Base-by-base conservation (phyloP, 495 filamentous ascomycete species). In the Penicillium steckii region DNA sequence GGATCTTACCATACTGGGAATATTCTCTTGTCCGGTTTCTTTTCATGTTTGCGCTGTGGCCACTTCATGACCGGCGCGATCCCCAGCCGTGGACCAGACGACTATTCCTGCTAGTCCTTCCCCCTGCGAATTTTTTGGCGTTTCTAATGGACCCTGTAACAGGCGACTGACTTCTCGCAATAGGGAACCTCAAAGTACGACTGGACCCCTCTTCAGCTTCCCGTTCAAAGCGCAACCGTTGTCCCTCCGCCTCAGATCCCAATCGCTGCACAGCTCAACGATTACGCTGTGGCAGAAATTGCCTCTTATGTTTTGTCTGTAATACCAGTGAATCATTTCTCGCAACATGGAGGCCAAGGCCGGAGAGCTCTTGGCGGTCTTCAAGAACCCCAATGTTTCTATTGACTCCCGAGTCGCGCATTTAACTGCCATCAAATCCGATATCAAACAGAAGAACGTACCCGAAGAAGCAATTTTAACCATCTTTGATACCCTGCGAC, bases 381-480 rank as follows among this genome's bases (percentile, higher is more conserved):
- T 93, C 50, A 86, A 85, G 61, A 87, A 84, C 66, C 62, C 65
- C 40, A 87, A 89, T 53, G 74, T 79, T 24, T 76, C 85, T 6
- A 73, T 86, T 59, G 90, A 95, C 50, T 71, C 78, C 32, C 91
- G 91, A 65, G 77, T 90, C 50, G 71, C 82, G 43, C 81, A 82
- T 29, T 74, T 95, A 44, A 89, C 83, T 44, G 76, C 74, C 56
- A 69, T 92, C 67, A 95, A 95, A 67, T 88, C 87, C 42, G 82
- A 84, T 60, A 94, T 96, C 74, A 96, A 95, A 69, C 90, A 93
- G 61, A 85, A 85, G 50, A 88, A 88, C 72, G 87, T 95, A 21
- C 88, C 89, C 32, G 88, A 91, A 48, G 64, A 69, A n/a, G 86
- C 85, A 45, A 79, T 92, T 54, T 64, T 78, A 15, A 76, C 80